These are phyloP conservation scores for Onygena corvina DNA, from an alignment of 2,329 filamentous ascomycete species.

Conservation along the genomic window DNA sequence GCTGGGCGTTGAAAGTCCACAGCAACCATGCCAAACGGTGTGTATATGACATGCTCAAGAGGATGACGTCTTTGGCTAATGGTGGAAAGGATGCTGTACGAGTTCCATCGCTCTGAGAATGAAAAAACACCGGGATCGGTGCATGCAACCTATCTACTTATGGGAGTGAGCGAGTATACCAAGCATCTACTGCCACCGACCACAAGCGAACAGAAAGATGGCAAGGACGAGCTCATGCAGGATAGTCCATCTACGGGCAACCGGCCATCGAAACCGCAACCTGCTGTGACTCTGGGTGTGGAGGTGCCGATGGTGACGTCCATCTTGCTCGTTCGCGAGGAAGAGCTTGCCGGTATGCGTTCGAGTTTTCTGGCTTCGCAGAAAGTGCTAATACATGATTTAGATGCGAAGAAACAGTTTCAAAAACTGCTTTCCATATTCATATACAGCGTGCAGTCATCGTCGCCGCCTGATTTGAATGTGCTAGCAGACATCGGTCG, in stretches of 20 bases:
- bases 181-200: slow-evolving; percentile 27
- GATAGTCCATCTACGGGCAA: slow-evolving; percentile 56
- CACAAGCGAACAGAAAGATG: slow-evolving; percentile 37
- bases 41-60: slow-evolving; percentile 21
- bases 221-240: slow-evolving; percentile 54
- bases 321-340: slow-evolving; percentile 58
- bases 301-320: slow-evolving; percentile 44
- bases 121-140: slow-evolving; percentile 58
- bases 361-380: not conserved
- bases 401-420: slow-evolving; percentile 57
- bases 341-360: slow-evolving; percentile 53
- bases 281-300: slow-evolving; percentile 32
- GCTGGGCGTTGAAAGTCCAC: slow-evolving; percentile 70
- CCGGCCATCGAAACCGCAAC: slow-evolving; percentile 46
- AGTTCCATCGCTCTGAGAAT: slow-evolving; percentile 72
- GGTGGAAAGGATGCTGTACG: slow-evolving; percentile 60
- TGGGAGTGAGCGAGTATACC: slow-evolving; percentile 48
- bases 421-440: slow-evolving; percentile 67
- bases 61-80: not conserved
- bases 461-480: slow-evolving; percentile 59
- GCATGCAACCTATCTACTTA: slow-evolving; percentile 86
- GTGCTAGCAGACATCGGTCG: slow-evolving; percentile 57
- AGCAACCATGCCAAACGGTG: slow-evolving; percentile 84
- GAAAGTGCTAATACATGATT: slow-evolving; percentile 12
- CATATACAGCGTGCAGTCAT: slow-evolving; percentile 70